Evolutionary conservation across 441 rosid species (phyloP), one percentile per base, ranked within the genome.

Genomic region (Eruca vesicaria): DNA sequence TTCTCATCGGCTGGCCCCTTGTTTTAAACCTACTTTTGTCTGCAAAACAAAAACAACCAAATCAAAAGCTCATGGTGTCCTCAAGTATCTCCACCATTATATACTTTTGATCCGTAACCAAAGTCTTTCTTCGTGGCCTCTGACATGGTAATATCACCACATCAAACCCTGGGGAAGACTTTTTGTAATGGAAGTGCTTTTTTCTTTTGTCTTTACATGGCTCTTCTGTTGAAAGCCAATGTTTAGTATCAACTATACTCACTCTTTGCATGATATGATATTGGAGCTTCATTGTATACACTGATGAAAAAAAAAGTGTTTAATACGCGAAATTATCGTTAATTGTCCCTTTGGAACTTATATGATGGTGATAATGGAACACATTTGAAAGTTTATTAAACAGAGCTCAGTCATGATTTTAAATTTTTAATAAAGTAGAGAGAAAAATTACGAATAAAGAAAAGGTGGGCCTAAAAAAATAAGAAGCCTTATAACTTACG

Each of bases 1-100:
- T 92, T 81, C 87, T 86, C 97, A 63, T 95, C 99, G 0, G 88
- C 83, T 61, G 94, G 94, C 68, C 84, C 96, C 71, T 87, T 92
- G 9, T 88, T 90, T 78, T 92, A 83, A 84, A 1, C 72, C n/a
- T 59, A 0, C 16, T 78, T 69, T 73, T 69, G 15, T 84, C 88
- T 84, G 32, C n/a, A 11, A 16, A 28, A 14, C 9, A 33, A 9
- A 33, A 7, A 33, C 10, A 38, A 10, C 60, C 63, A 26, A 62
- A 20, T 69, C 67, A 70, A 23, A 23, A 64, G 67, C 62, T 65
- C 62, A 58, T 65, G 71, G 76, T 77, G 63, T 77, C 35, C 41
- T 5, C 32, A 5, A 41, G 50, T 41, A 16, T 64, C 66, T 60
- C 52, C 76, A 77, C 77, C 80, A 64, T 77, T 71, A 28, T 71